phyloP scores from a whole-genome alignment of 2,329 filamentous ascomycete genomes.

The Colletotrichum karsti region DNA sequence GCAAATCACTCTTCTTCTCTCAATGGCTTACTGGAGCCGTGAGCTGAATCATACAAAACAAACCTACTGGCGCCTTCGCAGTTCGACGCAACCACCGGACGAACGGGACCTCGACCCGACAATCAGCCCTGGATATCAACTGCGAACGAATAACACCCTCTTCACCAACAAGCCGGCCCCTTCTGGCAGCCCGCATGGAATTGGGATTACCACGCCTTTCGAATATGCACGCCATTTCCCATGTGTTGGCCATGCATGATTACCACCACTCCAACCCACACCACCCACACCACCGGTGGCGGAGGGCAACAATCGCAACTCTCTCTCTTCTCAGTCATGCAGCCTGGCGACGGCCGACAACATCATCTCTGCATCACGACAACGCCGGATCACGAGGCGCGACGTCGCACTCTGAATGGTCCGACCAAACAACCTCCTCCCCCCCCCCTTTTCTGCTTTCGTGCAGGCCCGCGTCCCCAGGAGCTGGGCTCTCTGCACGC shows the following conservation, averaged over 20 bases:
- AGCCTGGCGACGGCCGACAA: neutral
- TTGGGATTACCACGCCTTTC: neutral
- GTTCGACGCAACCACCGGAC: neutral
- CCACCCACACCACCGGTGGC: neutral
- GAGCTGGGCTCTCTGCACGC: conserved; percentile 27
- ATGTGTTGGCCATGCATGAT: conserved; percentile 24
- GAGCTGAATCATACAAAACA: neutral
- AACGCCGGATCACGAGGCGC: neutral
- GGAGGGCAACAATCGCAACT: neutral
- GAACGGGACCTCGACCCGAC: neutral
- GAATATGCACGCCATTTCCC: conserved; percentile 24
- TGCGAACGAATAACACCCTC: conserved; percentile 9
- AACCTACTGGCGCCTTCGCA: neutral
- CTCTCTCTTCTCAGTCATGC: conserved; percentile 5
- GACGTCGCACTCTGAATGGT: neutral
- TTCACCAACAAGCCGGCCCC: neutral
- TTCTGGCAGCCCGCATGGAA: neutral
- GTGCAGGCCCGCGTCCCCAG: conserved; percentile 21
- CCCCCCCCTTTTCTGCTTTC: neutral
- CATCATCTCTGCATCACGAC: neutral
- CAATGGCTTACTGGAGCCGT: neutral
- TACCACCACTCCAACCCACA: conserved; percentile 1
- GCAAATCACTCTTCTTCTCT: neutral
- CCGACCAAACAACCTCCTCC: neutral
- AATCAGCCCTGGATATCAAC: neutral